phyloP scores from a whole-genome alignment of 1,284 basidiomycete species.

The Leccinum pachyderme region DNA sequence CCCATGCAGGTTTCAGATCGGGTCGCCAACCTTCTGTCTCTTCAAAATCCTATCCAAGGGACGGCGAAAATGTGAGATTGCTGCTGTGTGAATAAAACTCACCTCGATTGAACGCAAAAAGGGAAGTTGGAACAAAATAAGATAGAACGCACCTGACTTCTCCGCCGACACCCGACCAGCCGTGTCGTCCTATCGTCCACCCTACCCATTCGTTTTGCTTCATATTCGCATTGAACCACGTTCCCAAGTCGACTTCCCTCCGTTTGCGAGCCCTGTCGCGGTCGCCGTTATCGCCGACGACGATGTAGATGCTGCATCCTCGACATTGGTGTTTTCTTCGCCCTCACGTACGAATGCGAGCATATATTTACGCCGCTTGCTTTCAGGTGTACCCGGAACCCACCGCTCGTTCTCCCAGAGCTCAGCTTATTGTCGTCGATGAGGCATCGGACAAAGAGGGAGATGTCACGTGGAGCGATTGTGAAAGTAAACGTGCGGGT shows the following conservation, averaged over 20 bases:
- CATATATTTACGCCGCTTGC: not conserved
- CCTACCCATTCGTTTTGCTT: constrained; percentile 52
- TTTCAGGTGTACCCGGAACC: not conserved
- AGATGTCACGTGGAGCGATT: constrained; percentile 20
- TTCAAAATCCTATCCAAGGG: constrained; percentile 67
- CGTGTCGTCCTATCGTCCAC: too few species aligned
- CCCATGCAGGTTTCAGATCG: constrained; percentile 46
- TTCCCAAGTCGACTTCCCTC: constrained; percentile 10
- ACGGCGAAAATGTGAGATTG: constrained; percentile 72
- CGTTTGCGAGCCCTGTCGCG: not conserved
- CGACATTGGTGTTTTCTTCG: not conserved
- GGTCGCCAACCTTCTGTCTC: constrained; percentile 73
- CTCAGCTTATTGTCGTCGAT: too few species aligned
- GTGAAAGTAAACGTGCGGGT: constrained; percentile 4
- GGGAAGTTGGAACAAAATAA: too few species aligned
- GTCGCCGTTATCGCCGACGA: too few species aligned
- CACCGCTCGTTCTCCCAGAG: constrained; percentile 51
- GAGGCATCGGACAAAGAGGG: constrained; percentile 39
- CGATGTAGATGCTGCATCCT: not conserved
- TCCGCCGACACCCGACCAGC: too few species aligned
- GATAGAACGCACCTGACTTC: too few species aligned
- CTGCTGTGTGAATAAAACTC: constrained; percentile 45
- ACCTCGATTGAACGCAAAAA: not conserved
- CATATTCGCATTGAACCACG: constrained; percentile 61
- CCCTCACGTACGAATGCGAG: not conserved